Percentiles rank a stretch among this genome's conserved stretches.
Evolutionary conservation across 768 basidiomycete species (phyloP).

Genomic region (Leccinum truebloodii): DNA sequence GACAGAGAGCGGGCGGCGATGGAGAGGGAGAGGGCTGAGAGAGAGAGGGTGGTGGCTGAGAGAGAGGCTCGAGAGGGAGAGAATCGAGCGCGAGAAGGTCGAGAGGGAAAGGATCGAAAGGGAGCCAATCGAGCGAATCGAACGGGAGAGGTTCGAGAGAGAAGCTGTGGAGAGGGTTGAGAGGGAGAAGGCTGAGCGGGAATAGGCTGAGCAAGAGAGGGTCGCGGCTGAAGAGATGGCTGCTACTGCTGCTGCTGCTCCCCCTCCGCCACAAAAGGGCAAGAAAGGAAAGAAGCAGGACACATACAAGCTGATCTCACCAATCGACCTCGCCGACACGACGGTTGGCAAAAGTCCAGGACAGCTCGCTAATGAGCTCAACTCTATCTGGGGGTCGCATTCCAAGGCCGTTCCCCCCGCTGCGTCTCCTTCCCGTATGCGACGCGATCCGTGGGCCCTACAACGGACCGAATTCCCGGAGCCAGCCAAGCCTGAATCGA

Average conservation of each 20-base stretch:
- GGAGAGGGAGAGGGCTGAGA: conserved; percentile 17
- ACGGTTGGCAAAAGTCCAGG: conserved; percentile 40
- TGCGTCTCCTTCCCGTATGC: conserved; percentile 29
- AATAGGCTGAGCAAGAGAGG: conserved; percentile 18
- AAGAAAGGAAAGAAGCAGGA: conserved; percentile 23
- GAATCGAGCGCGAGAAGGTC: conserved; percentile 10
- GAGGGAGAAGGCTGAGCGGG: conserved; percentile 7
- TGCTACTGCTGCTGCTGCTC: neutral
- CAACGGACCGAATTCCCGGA: conserved; percentile 17
- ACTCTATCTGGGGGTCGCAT: conserved; percentile 49
- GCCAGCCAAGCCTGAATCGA: conserved; percentile 2
- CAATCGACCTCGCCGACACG: conserved; percentile 38
- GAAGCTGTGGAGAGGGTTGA: conserved; percentile 4
- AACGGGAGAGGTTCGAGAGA: conserved; percentile 8
- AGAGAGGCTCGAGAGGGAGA: conserved; percentile 14
- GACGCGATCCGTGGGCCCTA: conserved; percentile 25
- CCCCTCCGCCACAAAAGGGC: conserved; percentile 7
- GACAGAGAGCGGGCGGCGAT: conserved; percentile 18
- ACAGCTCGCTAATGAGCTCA: conserved; percentile 44
- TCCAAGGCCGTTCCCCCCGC: conserved; percentile 30
- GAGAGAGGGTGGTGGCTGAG: conserved; percentile 17
- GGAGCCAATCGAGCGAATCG: neutral
- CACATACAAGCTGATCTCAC: no score
- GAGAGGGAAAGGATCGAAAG: conserved; percentile 9
- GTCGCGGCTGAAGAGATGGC: conserved; percentile 10